A percentile compares a stretch with the other conserved stretches of the same genome.
These are phyloP conservation scores for Geotrichum carabidarum DNA, from an alignment of 1,139 yeast genomes.

Conservation along the genomic window DNA sequence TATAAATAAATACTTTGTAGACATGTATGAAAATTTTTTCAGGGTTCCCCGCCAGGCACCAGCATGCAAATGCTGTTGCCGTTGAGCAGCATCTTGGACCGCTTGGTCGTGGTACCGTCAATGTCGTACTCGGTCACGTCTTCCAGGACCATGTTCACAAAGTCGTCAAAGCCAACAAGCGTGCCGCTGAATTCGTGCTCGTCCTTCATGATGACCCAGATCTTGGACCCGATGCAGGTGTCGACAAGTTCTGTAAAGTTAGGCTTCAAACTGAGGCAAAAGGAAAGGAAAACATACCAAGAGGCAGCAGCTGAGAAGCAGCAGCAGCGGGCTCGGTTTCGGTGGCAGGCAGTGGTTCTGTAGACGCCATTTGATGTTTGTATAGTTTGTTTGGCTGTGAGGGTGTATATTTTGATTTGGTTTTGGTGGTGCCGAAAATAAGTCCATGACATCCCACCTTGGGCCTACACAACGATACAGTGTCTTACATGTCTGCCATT, in stretches of 20 bases:
- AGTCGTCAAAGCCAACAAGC: constrained; percentile 88
- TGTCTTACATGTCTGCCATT: no score
- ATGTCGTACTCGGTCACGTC: constrained; percentile 63
- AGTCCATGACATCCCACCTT: not conserved
- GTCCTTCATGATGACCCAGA: constrained; percentile 72
- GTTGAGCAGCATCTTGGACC: constrained; percentile 70
- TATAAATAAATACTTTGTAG: not conserved
- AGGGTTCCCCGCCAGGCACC: constrained; percentile 29
- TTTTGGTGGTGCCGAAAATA: not conserved
- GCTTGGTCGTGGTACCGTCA: constrained; percentile 43
- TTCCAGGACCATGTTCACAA: constrained; percentile 84
- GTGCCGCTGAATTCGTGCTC: constrained; percentile 77
- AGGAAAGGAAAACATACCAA: not conserved
- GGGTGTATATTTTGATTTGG: not conserved
- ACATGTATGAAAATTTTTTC: not conserved
- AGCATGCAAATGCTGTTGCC: constrained; percentile 84
- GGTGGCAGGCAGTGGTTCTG: constrained; percentile 1
- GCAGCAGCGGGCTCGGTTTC: not conserved
- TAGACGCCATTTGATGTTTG: not conserved
- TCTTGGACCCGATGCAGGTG: constrained; percentile 72
- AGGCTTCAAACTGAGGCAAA: not conserved
- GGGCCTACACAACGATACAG: not conserved
- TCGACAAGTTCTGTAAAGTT: constrained; percentile 70
- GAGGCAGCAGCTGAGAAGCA: constrained; percentile 5
- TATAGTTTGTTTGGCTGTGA: not conserved